These are phyloP conservation scores for Periconia sp. DNA, from an alignment of 2,329 filamentous ascomycete genomes.

Conservation along the genomic window DNA sequence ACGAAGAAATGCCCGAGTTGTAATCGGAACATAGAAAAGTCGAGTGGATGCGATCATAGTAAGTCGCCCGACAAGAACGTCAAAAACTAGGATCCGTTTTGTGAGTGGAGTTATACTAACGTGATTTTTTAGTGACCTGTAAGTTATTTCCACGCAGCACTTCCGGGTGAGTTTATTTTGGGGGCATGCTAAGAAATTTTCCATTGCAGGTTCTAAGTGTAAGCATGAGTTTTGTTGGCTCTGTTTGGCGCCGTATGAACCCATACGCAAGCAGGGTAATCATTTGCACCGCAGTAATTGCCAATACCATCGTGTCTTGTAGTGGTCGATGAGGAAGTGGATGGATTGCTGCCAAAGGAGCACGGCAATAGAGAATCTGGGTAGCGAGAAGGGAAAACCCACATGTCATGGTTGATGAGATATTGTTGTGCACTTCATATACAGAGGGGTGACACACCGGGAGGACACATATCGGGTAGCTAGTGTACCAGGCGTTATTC, in stretches of 20 bases:
- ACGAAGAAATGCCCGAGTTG: constrained; percentile 46
- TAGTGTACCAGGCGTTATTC: no score
- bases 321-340: neutral
- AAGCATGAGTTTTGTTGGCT: constrained; percentile 45
- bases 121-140: constrained; percentile 28
- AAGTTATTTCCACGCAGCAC: constrained; percentile 2
- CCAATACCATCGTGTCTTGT: neutral
- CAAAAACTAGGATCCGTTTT: neutral
- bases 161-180: neutral
- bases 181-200: neutral
- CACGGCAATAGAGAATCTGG: neutral
- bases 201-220: constrained; percentile 36
- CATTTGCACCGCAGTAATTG: neutral
- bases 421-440: no score
- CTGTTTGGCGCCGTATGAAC: constrained; percentile 27
- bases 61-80: neutral
- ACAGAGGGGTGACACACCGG: no score
- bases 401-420: neutral
- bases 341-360: neutral
- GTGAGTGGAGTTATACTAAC: neutral
- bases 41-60: constrained; percentile 45
- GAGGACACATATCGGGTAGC: no score
- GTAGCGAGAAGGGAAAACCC: neutral
- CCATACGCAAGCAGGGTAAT: neutral
- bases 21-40: constrained; percentile 44